Percentiles rank a stretch among this genome's conserved stretches.
Conservation (phyloP, 2,329 filamentous ascomycete species). For the Pseudogymnoascus sp. region DNA sequence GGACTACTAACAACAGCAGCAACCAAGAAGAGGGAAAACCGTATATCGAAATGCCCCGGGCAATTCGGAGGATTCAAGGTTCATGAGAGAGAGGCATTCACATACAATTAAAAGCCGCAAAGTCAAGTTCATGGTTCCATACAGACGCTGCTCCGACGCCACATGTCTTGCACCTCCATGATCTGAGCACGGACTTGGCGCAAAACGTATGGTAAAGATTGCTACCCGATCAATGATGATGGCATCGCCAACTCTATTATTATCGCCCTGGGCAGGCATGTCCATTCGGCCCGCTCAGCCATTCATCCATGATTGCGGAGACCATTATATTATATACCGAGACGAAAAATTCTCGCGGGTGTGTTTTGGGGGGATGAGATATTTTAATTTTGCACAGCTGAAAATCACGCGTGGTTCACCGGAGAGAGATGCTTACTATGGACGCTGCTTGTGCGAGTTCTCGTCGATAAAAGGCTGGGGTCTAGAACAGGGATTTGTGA, state of each 20-base stretch:
- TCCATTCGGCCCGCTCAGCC: constrained; percentile 3
- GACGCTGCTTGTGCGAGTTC: neutral
- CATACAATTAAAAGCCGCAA: constrained; percentile 3
- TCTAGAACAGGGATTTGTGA: constrained; percentile 6
- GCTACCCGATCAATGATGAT: constrained; percentile 2
- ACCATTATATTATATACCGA: neutral
- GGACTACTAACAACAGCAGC: neutral
- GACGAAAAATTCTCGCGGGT: neutral
- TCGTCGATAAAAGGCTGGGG: neutral
- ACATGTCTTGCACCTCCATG: neutral
- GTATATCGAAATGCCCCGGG: neutral
- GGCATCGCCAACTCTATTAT: constrained; percentile 5
- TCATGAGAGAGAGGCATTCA: neutral
- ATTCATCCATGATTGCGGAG: constrained; percentile 3
- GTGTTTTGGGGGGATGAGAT: neutral
- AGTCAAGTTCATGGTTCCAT: neutral
- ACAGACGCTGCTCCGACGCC: neutral
- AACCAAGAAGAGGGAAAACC: neutral
- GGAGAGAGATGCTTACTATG: neutral
- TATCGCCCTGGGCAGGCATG: neutral
- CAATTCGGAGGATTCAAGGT: neutral
- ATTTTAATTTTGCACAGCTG: neutral
- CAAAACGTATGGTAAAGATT: neutral
- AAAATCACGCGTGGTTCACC: neutral
- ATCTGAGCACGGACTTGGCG: constrained; percentile 2